A percentile compares a stretch with the other conserved stretches of the same genome.
Conservation (phyloP, 192 early-diverging fungal genomes). For the Podila clonocystis region DNA sequence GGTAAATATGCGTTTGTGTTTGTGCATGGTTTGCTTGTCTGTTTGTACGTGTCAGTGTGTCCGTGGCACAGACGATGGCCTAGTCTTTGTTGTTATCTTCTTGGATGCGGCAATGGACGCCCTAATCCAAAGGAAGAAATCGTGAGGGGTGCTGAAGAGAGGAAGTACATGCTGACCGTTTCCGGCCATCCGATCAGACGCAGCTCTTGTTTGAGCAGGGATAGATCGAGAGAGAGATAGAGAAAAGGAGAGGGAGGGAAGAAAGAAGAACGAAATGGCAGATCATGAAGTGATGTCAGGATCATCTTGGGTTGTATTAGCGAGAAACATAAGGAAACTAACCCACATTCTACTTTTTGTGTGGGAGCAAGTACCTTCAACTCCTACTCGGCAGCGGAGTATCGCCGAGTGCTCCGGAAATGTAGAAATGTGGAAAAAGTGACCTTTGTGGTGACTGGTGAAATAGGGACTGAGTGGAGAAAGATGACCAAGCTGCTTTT, state of each 20-base stretch:
- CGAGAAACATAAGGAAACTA: not conserved
- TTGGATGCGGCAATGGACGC: not conserved
- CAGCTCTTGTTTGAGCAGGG: too few relatives aligned
- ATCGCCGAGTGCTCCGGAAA: not conserved
- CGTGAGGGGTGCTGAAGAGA: too few relatives aligned
- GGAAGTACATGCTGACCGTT: too few relatives aligned
- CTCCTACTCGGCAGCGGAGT: not conserved
- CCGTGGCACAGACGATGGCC: not conserved
- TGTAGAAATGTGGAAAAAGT: not conserved
- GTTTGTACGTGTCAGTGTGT: not conserved
- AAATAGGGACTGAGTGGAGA: not conserved
- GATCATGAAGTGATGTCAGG: too few relatives aligned
- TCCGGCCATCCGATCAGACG: too few relatives aligned
- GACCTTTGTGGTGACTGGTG: not conserved
- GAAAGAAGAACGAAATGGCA: too few relatives aligned
- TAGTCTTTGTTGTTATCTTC: not conserved
- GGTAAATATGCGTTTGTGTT: not conserved
- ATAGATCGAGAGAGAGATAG: too few relatives aligned
- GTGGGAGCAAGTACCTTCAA: not conserved
- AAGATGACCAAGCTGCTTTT: not conserved
- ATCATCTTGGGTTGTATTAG: not conserved
- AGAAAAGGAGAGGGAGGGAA: too few relatives aligned
- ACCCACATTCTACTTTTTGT: not conserved
- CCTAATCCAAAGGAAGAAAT: too few relatives aligned
- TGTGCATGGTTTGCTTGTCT: not conserved